Evolutionary conservation across 345 rosid species (phyloP).

Genomic region (Jatropha curcas): DNA sequence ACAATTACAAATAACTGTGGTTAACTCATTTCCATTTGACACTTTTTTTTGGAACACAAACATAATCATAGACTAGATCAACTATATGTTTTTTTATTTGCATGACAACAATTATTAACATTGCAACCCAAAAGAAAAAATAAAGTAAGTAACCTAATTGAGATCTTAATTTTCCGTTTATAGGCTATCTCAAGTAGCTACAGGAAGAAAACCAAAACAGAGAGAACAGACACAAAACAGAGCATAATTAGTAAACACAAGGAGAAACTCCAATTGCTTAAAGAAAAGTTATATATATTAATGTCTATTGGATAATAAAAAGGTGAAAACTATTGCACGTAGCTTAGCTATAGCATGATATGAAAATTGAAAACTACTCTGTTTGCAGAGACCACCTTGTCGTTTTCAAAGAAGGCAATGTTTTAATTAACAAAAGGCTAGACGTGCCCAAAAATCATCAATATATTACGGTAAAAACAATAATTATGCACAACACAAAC

Average conservation of each 20-base stretch:
- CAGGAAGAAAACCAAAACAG: conserved; percentile 1
- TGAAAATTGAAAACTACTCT: conserved; percentile 22
- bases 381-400: conserved; percentile 35
- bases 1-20: conserved; percentile 18
- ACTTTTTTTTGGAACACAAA: conserved; percentile 28
- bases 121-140: neutral
- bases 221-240: neutral
- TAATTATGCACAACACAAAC: conserved; percentile 35
- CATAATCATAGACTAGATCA: conserved; percentile 39
- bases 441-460: conserved; percentile 52
- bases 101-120: conserved; percentile 32
- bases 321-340: conserved; percentile 18
- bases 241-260: conserved; percentile 1
- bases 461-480: conserved; percentile 32
- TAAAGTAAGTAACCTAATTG: neutral
- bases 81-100: conserved; percentile 35
- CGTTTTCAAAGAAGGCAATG: conserved; percentile 32
- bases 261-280: neutral
- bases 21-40: conserved; percentile 27
- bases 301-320: conserved; percentile 13
- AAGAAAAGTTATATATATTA: neutral
- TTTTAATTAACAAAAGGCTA: conserved; percentile 27
- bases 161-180: conserved; percentile 16
- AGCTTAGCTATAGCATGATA: too few relatives aligned
- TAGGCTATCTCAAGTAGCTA: conserved; percentile 24